Conservation (phyloP, 306 rosid genomes). For the Pterocarpus macrocarpus region DNA sequence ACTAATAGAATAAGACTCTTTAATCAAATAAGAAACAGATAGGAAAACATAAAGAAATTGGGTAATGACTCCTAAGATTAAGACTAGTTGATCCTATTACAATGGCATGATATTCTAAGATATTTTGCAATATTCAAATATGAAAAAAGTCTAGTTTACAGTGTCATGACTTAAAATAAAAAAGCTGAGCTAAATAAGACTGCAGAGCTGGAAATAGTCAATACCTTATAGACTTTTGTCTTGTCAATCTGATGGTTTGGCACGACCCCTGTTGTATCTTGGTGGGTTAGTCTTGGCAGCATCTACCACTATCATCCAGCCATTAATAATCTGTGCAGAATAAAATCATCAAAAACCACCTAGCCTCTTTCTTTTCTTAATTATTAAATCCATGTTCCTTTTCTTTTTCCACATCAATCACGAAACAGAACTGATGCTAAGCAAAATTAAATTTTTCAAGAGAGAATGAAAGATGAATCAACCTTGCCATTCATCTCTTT, state of each 20-base stretch:
- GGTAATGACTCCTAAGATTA: constrained; percentile 7
- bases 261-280: constrained; percentile 53
- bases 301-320: neutral
- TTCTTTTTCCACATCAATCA: constrained; percentile 4
- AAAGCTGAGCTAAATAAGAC: too few species aligned
- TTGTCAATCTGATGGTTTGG: constrained; percentile 47
- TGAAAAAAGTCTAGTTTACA: too few species aligned
- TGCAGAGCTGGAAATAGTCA: neutral
- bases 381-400: neutral
- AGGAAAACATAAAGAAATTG: constrained; percentile 4
- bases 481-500: constrained; percentile 98
- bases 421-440: constrained; percentile 11
- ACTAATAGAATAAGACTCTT: neutral
- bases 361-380: too few species aligned
- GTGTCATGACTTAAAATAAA: too few species aligned
- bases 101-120: too few species aligned
- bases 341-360: too few species aligned
- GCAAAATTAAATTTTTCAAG: neutral
- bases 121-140: too few species aligned
- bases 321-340: too few species aligned
- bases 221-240: constrained; percentile 33
- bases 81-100: neutral
- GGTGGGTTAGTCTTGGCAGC: constrained; percentile 74
- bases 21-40: too few species aligned
- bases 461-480: constrained; percentile 20